These are phyloP conservation scores for Zelopaecilomyces penicillatus DNA, from an alignment of 2,329 filamentous ascomycete species.

Conservation along the genomic window DNA sequence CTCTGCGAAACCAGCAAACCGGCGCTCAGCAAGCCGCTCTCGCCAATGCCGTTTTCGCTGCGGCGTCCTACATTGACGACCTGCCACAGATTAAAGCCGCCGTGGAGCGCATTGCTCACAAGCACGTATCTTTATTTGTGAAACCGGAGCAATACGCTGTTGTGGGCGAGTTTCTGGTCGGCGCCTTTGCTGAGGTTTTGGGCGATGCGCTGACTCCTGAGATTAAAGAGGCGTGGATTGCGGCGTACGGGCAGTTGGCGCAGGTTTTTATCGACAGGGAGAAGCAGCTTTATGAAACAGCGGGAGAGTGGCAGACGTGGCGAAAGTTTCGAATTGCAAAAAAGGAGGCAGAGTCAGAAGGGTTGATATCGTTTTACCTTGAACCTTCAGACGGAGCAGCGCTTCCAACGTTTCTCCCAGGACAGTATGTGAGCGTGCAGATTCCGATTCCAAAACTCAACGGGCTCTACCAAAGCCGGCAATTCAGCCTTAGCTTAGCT, in stretches of 20 bases:
- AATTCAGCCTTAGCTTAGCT: slow-evolving; percentile 65
- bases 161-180: slow-evolving; percentile 60
- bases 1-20: slow-evolving; percentile 57
- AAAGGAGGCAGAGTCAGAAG: slow-evolving; percentile 52
- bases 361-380: slow-evolving; percentile 63
- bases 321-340: slow-evolving; percentile 46
- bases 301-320: slow-evolving; percentile 38
- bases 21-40: slow-evolving; percentile 61
- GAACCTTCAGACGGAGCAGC: slow-evolving; percentile 46
- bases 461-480: slow-evolving; percentile 57
- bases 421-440: slow-evolving; percentile 65
- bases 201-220: slow-evolving; percentile 58
- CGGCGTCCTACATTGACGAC: slow-evolving; percentile 64
- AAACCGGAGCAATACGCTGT: slow-evolving; percentile 60
- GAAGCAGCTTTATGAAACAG: slow-evolving; percentile 47
- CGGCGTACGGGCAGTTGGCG: slow-evolving; percentile 63
- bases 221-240: slow-evolving; percentile 61
- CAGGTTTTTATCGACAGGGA: slow-evolving; percentile 62
- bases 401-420: slow-evolving; percentile 56
- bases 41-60: slow-evolving; percentile 60
- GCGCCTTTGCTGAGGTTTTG: slow-evolving; percentile 58
- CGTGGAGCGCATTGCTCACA: slow-evolving; percentile 64
- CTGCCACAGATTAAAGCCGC: slow-evolving; percentile 47
- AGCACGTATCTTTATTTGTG: slow-evolving; percentile 64
- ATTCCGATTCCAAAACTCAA: slow-evolving; percentile 49